A percentile compares a stretch with the other conserved stretches of the same genome.
phyloP scores from a whole-genome alignment of 169 alveolate genomes.

The Amoebophrya sp. region DNA sequence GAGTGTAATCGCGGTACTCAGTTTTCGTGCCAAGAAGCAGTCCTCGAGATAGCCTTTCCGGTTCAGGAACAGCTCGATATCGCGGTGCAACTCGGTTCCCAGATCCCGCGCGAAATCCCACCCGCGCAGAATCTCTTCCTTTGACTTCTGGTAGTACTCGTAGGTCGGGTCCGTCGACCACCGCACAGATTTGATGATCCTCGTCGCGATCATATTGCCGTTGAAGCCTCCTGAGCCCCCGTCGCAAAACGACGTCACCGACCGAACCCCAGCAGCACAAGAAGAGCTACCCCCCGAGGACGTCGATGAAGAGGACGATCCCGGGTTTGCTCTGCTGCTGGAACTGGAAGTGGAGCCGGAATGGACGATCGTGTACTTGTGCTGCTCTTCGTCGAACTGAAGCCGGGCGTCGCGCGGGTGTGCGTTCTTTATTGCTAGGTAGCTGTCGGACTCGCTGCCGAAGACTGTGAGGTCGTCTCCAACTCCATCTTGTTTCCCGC shows the following conservation, averaged over 20 bases:
- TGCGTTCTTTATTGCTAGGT: not conserved
- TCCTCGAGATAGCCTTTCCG: not conserved
- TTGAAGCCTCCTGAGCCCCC: not conserved
- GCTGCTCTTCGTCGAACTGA: not conserved
- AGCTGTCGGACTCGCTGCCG: not conserved
- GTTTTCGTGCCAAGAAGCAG: not conserved
- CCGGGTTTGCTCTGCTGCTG: too few species aligned
- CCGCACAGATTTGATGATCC: not conserved
- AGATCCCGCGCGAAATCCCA: not conserved
- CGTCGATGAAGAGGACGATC: too few species aligned
- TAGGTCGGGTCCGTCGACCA: not conserved
- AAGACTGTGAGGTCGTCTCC: too few species aligned
- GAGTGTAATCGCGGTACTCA: not conserved
- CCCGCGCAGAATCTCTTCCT: not conserved
- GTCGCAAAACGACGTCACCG: not conserved
- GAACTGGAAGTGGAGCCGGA: too few species aligned
- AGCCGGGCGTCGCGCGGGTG: not conserved
- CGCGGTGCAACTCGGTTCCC: not conserved
- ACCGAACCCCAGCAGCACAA: not conserved
- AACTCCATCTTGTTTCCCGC: too few species aligned
- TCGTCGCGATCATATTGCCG: not conserved
- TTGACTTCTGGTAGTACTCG: not conserved
- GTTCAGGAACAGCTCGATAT: not conserved
- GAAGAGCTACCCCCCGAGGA: not conserved
- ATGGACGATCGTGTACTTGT: not conserved